Conservation (phyloP, 805 yeast species). For the Kuraishia piskuri region DNA sequence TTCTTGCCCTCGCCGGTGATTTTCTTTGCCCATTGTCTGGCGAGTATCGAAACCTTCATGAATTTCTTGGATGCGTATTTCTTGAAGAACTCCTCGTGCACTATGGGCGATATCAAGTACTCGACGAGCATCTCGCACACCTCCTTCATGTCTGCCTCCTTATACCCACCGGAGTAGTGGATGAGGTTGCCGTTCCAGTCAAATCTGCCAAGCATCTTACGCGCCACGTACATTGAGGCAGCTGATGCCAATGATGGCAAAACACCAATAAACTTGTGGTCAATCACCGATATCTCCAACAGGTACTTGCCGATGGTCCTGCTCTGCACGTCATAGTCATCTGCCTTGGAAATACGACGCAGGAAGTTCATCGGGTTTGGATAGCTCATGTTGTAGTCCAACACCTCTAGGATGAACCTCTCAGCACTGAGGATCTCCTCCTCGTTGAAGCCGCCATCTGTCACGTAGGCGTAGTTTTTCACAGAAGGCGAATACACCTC, state of each 20-base stretch:
- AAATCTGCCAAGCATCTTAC: conserved; percentile 55
- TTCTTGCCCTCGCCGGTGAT: conserved; percentile 36
- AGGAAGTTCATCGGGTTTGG: conserved; percentile 89
- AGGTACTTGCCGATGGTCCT: conserved; percentile 82
- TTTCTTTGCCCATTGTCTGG: conserved; percentile 78
- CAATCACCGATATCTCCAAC: conserved; percentile 69
- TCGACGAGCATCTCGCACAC: conserved; percentile 69
- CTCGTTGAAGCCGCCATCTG: conserved; percentile 78
- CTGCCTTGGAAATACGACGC: conserved; percentile 84
- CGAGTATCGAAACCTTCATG: conserved; percentile 74
- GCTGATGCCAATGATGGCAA: conserved; percentile 81
- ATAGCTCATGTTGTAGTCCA: conserved; percentile 69
- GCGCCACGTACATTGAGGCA: conserved; percentile 76
- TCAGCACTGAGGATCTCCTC: conserved; percentile 81
- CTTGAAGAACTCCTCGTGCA: conserved; percentile 87
- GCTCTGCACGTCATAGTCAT: conserved; percentile 76
- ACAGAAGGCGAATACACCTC: conserved; percentile 86
- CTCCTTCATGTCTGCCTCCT: conserved; percentile 61
- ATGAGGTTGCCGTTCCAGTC: conserved; percentile 84
- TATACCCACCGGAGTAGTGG: conserved; percentile 88
- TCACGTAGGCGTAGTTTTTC: conserved; percentile 76
- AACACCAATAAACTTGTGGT: conserved; percentile 62
- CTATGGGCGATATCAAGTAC: conserved; percentile 71
- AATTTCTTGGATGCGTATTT: conserved; percentile 87
- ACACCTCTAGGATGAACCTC: conserved; percentile 60